Base-by-base conservation (phyloP, 352 stramenopile species). In the Phytophthora idaei region DNA sequence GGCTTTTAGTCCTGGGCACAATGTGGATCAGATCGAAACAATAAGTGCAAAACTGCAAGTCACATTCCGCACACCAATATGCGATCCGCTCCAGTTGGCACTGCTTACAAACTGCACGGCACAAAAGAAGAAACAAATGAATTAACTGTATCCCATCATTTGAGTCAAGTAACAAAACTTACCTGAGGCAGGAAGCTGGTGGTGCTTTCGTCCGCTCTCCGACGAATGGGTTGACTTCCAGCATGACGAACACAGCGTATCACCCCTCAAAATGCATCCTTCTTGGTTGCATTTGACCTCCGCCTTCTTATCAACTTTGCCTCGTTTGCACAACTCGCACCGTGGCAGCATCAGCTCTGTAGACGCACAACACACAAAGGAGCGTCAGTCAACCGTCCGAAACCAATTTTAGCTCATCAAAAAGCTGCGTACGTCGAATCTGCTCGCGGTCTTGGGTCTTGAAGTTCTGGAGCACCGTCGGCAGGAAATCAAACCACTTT, bases 21-120 rank as follows among this genome's bases (percentile, higher is more conserved):
- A 64, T 78, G 57, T 94, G 85, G 50, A 89, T 81, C 4, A 47
- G 59, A 1, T 68, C 36, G 37, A 81, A 87, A 32, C 85, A 94
- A n/a, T 58, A 47, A 0, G 27, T 41, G 51, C 85, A 94, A 56
- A 94, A 91, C n/a, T 71, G 76, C 52, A 91, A 50, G 25, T 92
- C 76, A 44, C 85, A 93, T 27, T 86, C 67, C 5, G 69, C 44
- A 63, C 85, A 93, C 74, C 75, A 91, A 56, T 76, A 81, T 0
- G 55, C 49, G 4, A 86, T 61, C 14, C 25, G 73, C 2, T 81
- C 65, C n/a, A 79, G 5, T 32, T 87, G 80, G 32, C 85, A 93
- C 25, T 87, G 81, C 15, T 69, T 80, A 61, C 85, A 93, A n/a
- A 67, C 82, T 93, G 34, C 10, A 67, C 12, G 31, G 63, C n/a